Evolutionary conservation across 192 early-diverging fungal species (phyloP).

Genomic region (Backusella liffmaniae): DNA sequence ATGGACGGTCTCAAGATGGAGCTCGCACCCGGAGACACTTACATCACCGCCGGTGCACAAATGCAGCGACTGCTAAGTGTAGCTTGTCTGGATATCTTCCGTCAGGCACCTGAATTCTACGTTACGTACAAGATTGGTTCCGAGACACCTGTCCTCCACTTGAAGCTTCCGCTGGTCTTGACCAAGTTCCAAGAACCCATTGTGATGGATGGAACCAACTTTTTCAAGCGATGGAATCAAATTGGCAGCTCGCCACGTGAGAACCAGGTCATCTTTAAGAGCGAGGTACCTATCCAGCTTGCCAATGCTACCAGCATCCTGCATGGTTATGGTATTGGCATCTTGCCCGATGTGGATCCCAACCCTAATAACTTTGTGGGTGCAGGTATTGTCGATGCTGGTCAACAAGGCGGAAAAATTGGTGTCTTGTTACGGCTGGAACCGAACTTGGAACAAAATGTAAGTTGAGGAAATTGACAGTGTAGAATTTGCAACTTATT

Average conservation of each 20-base stretch:
- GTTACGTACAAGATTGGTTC: slow-evolving; percentile 67
- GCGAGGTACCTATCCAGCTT: slow-evolving; percentile 44
- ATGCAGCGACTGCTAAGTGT: slow-evolving; percentile 84
- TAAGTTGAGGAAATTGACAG: slow-evolving; percentile 35
- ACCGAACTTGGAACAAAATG: slow-evolving; percentile 78
- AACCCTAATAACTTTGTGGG: slow-evolving; percentile 88
- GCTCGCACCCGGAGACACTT: slow-evolving; percentile 38
- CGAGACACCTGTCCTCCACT: slow-evolving; percentile 42
- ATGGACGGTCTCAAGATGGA: slow-evolving; percentile 50
- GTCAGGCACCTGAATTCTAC: slow-evolving; percentile 60
- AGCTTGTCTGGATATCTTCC: slow-evolving; percentile 64
- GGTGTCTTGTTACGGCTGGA: slow-evolving; percentile 92
- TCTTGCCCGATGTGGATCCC: slow-evolving; percentile 83
- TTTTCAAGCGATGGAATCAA: slow-evolving; percentile 94
- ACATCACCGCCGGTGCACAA: slow-evolving; percentile 66
- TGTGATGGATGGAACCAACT: slow-evolving; percentile 69
- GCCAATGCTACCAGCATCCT: slow-evolving; percentile 57
- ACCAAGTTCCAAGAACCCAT: slow-evolving; percentile 90
- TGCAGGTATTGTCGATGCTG: slow-evolving; percentile 82
- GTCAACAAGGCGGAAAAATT: slow-evolving; percentile 70
- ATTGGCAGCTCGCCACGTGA: slow-evolving; percentile 89
- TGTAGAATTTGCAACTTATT: neutral
- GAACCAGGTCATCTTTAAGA: slow-evolving; percentile 67
- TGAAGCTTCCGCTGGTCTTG: slow-evolving; percentile 78
- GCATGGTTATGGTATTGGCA: slow-evolving; percentile 66